phyloP scores from a whole-genome alignment of 2,329 filamentous ascomycete genomes.

The Penicillium sp. region DNA sequence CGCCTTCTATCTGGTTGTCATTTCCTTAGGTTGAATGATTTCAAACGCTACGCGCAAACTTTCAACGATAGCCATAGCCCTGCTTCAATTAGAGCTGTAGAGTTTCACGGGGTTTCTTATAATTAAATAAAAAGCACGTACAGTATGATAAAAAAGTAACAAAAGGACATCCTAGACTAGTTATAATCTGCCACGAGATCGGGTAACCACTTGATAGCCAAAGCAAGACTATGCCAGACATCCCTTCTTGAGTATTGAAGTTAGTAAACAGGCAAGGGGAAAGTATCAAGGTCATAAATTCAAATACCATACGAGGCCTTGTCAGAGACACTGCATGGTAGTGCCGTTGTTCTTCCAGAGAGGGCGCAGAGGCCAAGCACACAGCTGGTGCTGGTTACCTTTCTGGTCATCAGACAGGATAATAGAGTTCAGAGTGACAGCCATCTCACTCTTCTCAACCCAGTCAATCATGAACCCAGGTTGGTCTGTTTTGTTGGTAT shows the following conservation, averaged over 20 bases:
- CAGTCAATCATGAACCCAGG: not conserved
- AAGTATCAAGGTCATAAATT: slow-evolving; percentile 1
- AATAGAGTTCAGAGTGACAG: slow-evolving; percentile 1
- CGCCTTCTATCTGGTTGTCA: not conserved
- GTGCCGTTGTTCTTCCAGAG: slow-evolving; percentile 2
- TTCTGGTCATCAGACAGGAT: not conserved
- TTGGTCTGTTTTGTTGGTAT: not conserved
- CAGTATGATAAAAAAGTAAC: too few species aligned
- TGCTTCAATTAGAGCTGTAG: too few species aligned
- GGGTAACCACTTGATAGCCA: too few species aligned
- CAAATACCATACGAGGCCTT: not conserved
- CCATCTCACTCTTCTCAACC: not conserved
- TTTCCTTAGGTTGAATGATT: not conserved
- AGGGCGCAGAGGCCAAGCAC: slow-evolving; percentile 7
- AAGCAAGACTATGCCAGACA: not conserved
- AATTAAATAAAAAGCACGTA: too few species aligned
- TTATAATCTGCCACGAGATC: too few species aligned
- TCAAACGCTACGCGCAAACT: too few species aligned
- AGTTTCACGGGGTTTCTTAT: too few species aligned
- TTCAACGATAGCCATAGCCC: too few species aligned
- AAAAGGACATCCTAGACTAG: too few species aligned
- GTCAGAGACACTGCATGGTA: not conserved
- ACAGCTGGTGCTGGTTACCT: not conserved
- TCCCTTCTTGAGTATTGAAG: rapidly evolving
- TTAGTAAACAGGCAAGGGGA: not conserved